These are phyloP conservation scores for Vigna unguiculata DNA, from an alignment of 306 rosid species.

Conservation along the genomic window DNA sequence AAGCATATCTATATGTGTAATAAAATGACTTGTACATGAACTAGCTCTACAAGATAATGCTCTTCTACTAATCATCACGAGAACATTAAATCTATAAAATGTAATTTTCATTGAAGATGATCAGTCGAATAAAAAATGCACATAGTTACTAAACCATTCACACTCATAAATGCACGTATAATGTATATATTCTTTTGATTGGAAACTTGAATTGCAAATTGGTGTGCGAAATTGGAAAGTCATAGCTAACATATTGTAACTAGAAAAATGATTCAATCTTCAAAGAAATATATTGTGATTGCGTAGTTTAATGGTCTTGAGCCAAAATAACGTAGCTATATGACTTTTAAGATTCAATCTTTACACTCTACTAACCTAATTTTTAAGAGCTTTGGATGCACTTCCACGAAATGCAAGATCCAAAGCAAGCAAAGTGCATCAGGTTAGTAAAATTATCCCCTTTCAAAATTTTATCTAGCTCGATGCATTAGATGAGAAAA, in stretches of 20 bases:
- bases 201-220: neutral
- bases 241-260: slow-evolving; percentile 13
- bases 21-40: slow-evolving; percentile 13
- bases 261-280: slow-evolving; percentile 4
- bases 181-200: neutral
- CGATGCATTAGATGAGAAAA: no score
- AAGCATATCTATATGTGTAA: slow-evolving; percentile 9
- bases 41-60: slow-evolving; percentile 8
- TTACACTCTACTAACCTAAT: no score
- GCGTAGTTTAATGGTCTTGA: neutral
- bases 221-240: neutral
- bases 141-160: neutral
- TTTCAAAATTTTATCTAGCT: no score
- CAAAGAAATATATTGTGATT: neutral
- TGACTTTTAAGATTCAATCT: no score
- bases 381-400: slow-evolving; percentile 73
- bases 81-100: slow-evolving; percentile 11
- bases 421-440: slow-evolving; percentile 74
- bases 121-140: neutral
- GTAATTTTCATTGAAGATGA: neutral
- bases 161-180: neutral
- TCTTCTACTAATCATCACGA: neutral
- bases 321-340: slow-evolving; percentile 22
- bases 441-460: no score
- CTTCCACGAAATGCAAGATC: slow-evolving; percentile 82